Evolutionary conservation across 768 basidiomycete species (phyloP).

Genomic region (Infundibulicybe gibba): DNA sequence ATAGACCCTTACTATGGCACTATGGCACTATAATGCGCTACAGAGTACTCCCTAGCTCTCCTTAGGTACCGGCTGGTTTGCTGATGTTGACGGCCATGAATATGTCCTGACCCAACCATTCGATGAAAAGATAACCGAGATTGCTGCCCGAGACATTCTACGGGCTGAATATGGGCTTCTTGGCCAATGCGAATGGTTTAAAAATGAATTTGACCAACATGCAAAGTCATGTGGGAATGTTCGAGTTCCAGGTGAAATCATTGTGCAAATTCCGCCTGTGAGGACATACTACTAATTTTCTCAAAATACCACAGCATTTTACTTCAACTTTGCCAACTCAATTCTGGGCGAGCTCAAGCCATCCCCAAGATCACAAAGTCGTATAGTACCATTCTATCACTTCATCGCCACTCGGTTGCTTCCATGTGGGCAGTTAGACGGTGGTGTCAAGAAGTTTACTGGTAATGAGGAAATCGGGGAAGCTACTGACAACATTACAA

Average conservation of each 20-base stretch:
- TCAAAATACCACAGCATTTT: slow-evolving; percentile 18
- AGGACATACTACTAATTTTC: too few relatives aligned
- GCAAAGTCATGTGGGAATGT: background rate
- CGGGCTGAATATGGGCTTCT: slow-evolving; percentile 14
- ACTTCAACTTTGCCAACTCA: slow-evolving; percentile 18
- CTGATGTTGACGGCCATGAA: too few relatives aligned
- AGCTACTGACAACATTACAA: slow-evolving; percentile 14
- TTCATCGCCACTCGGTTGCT: slow-evolving; percentile 23
- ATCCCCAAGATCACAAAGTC: background rate
- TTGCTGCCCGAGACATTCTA: slow-evolving; percentile 5
- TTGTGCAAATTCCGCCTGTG: too few relatives aligned
- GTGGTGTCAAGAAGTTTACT: slow-evolving; percentile 19
- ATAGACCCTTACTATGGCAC: too few relatives aligned
- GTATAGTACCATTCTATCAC: slow-evolving; percentile 5
- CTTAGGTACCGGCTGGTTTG: too few relatives aligned
- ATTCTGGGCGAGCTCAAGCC: slow-evolving; percentile 15
- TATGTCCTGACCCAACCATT: slow-evolving; percentile 15
- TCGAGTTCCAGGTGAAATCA: slow-evolving; percentile 3
- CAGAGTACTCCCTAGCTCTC: too few relatives aligned
- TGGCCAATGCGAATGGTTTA: slow-evolving; percentile 12
- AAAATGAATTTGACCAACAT: slow-evolving; percentile 12
- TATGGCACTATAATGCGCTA: too few relatives aligned
- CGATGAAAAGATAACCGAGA: slow-evolving; percentile 2
- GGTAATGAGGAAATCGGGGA: slow-evolving; percentile 19
- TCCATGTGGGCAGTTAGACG: slow-evolving; percentile 16